These are phyloP conservation scores for Narthecium ossifragum DNA, from an alignment of 106 monocot species.

Conservation along the genomic window DNA sequence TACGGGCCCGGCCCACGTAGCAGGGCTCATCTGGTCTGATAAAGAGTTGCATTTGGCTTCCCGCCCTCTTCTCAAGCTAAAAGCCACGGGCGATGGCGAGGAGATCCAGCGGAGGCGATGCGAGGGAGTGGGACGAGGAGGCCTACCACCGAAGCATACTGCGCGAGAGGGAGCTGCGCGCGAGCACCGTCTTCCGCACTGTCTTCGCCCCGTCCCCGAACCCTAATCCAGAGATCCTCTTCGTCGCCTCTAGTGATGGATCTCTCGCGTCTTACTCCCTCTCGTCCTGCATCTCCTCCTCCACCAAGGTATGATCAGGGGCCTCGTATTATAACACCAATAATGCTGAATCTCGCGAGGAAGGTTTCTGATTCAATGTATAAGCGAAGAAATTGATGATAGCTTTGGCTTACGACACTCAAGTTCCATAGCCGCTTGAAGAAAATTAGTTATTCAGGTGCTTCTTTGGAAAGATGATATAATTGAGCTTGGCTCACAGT, in stretches of 20 bases:
- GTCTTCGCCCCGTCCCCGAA: constrained; percentile 37
- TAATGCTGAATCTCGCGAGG: no score
- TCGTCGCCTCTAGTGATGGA: constrained; percentile 68
- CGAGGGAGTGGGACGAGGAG: constrained; percentile 71
- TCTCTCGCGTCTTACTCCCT: constrained; percentile 52
- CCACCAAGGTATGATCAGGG: constrained; percentile 18
- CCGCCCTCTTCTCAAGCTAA: background rate
- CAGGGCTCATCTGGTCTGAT: no score
- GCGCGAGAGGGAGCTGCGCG: constrained; percentile 38
- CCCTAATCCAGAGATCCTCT: constrained; percentile 21
- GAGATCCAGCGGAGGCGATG: constrained; percentile 18
- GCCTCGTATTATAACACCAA: no score
- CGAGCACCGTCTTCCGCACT: constrained; percentile 58
- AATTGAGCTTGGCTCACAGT: no score
- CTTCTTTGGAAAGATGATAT: no score
- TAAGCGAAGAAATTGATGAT: no score
- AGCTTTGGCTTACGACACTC: no score
- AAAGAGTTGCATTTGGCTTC: no score
- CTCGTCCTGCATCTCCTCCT: constrained; percentile 29
- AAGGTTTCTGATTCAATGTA: no score
- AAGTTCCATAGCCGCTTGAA: no score
- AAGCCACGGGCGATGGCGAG: background rate
- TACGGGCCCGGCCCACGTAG: no score
- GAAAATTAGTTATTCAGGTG: no score
- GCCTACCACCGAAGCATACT: constrained; percentile 49